Evolutionary conservation across 2,329 filamentous ascomycete genomes (phyloP).

Genomic region (Diaporthe sp.): DNA sequence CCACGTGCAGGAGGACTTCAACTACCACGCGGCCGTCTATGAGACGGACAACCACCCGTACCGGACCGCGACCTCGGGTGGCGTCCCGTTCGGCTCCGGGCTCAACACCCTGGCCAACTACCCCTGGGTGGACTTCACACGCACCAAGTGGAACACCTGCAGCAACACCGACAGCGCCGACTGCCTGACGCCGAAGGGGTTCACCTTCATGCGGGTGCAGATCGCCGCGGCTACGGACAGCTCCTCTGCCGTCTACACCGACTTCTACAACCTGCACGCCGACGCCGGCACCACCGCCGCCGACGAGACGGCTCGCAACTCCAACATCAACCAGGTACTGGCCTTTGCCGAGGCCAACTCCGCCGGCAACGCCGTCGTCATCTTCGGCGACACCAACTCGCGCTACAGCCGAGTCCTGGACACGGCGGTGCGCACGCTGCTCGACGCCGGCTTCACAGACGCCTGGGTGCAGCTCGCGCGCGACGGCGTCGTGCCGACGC

Average conservation of each 20-base stretch:
- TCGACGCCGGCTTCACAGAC: slow-evolving; percentile 64
- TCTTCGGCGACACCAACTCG: slow-evolving; percentile 74
- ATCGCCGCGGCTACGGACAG: slow-evolving; percentile 49
- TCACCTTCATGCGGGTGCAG: slow-evolving; percentile 71
- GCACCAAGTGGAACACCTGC: slow-evolving; percentile 69
- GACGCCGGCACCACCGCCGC: slow-evolving; percentile 68
- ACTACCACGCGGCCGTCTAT: slow-evolving; percentile 74
- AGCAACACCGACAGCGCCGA: slow-evolving; percentile 65
- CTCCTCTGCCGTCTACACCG: slow-evolving; percentile 61
- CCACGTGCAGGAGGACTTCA: slow-evolving; percentile 76
- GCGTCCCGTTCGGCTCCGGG: slow-evolving; percentile 70
- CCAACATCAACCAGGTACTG: slow-evolving; percentile 69
- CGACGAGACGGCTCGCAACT: slow-evolving; percentile 66
- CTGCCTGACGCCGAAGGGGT: slow-evolving; percentile 76
- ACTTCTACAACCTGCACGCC: slow-evolving; percentile 74
- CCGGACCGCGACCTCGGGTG: slow-evolving; percentile 73
- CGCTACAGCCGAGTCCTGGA: slow-evolving; percentile 69
- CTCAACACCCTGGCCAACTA: slow-evolving; percentile 72
- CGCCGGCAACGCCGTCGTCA: slow-evolving; percentile 68
- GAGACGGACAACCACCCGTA: slow-evolving; percentile 67
- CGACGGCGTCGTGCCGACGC: slow-evolving; percentile 56
- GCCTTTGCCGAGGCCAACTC: slow-evolving; percentile 67
- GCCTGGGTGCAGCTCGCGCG: slow-evolving; percentile 67
- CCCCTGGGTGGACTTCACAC: slow-evolving; percentile 64
- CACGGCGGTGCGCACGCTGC: slow-evolving; percentile 55